Evolutionary conservation across 305 asterid species (phyloP).

Genomic region (Solanum hybrid): DNA sequence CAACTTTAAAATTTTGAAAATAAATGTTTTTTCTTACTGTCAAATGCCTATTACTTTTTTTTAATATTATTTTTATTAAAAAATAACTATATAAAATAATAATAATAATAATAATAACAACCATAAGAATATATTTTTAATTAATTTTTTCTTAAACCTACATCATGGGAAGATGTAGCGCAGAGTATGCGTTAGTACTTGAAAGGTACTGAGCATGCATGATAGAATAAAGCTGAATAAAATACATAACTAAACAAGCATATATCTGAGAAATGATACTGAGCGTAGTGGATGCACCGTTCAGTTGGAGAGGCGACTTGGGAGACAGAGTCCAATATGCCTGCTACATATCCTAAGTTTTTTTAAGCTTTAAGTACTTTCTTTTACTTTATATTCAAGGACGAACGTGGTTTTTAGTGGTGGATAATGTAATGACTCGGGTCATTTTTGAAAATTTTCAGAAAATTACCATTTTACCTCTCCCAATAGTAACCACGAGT

Average conservation of each 20-base stretch:
- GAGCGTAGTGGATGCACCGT: not conserved
- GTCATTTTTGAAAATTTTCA: not conserved
- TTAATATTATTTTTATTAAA: too few relatives aligned
- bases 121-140: too few relatives aligned
- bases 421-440: not conserved
- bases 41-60: not conserved
- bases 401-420: not conserved
- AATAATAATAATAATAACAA: too few relatives aligned
- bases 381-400: not conserved
- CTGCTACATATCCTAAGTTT: not conserved
- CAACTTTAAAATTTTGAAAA: not conserved
- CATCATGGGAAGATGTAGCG: too few relatives aligned
- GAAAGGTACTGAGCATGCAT: too few relatives aligned
- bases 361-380: not conserved
- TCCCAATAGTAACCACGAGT: not conserved
- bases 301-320: not conserved
- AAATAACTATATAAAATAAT: not conserved
- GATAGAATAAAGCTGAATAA: too few relatives aligned
- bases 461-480: not conserved
- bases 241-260: too few relatives aligned
- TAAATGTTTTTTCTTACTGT: not conserved
- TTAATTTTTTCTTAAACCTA: too few relatives aligned
- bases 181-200: too few relatives aligned
- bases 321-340: not conserved
- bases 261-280: too few relatives aligned